Percentiles rank a stretch among this genome's conserved stretches.
These are phyloP conservation scores for Kwoniella bestiolae DNA, from an alignment of 768 basidiomycete genomes.

Conservation along the genomic window DNA sequence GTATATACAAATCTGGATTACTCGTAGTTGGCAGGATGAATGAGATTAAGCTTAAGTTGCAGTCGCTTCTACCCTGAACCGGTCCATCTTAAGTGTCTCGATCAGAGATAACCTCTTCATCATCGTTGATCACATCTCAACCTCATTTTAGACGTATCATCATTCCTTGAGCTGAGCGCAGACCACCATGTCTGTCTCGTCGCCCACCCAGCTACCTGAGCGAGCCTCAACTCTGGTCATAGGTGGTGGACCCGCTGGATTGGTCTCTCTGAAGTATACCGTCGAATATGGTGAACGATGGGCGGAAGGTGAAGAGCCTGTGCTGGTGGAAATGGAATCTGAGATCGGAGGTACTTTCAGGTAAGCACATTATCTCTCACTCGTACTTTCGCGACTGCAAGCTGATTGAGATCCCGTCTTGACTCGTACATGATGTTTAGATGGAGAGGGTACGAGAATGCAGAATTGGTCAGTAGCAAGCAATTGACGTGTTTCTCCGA, in stretches of 20 bases:
- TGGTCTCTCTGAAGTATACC: constrained; percentile 47
- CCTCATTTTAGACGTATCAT: no score
- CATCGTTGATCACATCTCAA: no score
- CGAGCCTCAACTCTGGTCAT: constrained; percentile 42
- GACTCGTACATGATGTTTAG: constrained; percentile 15
- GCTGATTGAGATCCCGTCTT: no score
- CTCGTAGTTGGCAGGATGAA: no score
- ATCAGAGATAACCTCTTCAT: no score
- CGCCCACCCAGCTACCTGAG: not conserved
- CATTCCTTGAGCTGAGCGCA: no score
- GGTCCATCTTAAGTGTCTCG: no score
- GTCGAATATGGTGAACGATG: constrained; percentile 38
- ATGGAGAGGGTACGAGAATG: constrained; percentile 51
- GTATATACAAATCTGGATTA: no score
- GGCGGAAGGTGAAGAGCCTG: constrained; percentile 31
- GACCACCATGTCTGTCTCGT: no score
- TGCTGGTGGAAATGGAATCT: constrained; percentile 50
- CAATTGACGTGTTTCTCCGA: constrained; percentile 80
- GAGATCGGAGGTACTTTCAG: constrained; percentile 52
- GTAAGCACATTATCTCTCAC: constrained; percentile 10
- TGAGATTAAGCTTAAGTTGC: no score
- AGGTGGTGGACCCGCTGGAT: constrained; percentile 48
- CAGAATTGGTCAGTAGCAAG: constrained; percentile 61
- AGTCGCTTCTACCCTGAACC: no score
- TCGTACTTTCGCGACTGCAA: no score